Conservation (phyloP, 257 asterid species). For the Rauvolfia tetraphylla region DNA sequence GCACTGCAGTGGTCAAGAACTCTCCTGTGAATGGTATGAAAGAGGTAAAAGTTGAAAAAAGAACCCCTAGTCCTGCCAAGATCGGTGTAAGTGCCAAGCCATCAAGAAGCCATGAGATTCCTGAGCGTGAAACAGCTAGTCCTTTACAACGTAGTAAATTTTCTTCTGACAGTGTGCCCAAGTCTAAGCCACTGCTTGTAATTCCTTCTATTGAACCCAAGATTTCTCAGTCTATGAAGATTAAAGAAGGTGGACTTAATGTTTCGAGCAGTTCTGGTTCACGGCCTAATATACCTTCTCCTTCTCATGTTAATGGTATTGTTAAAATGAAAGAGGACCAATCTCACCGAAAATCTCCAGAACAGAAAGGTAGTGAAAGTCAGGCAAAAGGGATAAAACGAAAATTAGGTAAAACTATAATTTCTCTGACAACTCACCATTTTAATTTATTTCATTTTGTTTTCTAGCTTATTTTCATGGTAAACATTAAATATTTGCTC, state of each 20-base stretch:
- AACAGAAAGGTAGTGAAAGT: conserved; percentile 24
- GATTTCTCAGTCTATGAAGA: conserved; percentile 28
- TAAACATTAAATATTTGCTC: neutral
- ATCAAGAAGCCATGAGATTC: conserved; percentile 12
- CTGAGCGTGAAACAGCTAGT: conserved; percentile 23
- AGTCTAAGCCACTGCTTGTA: conserved; percentile 29
- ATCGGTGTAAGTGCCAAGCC: conserved; percentile 18
- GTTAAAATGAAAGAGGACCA: conserved; percentile 23
- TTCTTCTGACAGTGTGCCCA: conserved; percentile 24
- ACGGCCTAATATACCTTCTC: conserved; percentile 12
- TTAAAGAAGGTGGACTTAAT: conserved; percentile 27
- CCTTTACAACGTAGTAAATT: conserved; percentile 13
- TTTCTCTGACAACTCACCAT: neutral
- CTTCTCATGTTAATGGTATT: conserved; percentile 24
- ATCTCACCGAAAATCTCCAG: conserved; percentile 22
- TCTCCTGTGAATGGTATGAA: conserved; percentile 9
- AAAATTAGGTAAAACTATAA: conserved; percentile 32
- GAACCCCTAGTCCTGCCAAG: conserved; percentile 26
- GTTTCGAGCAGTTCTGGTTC: conserved; percentile 26
- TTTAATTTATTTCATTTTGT: neutral
- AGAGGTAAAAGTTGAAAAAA: conserved; percentile 22
- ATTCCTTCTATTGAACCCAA: conserved; percentile 31
- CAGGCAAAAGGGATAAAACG: conserved; percentile 34
- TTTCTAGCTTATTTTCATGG: conserved; percentile 1
- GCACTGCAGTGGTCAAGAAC: conserved; percentile 12